These are phyloP conservation scores for Fusarium virguliforme DNA, from an alignment of 2,329 filamentous ascomycete genomes.

Conservation along the genomic window DNA sequence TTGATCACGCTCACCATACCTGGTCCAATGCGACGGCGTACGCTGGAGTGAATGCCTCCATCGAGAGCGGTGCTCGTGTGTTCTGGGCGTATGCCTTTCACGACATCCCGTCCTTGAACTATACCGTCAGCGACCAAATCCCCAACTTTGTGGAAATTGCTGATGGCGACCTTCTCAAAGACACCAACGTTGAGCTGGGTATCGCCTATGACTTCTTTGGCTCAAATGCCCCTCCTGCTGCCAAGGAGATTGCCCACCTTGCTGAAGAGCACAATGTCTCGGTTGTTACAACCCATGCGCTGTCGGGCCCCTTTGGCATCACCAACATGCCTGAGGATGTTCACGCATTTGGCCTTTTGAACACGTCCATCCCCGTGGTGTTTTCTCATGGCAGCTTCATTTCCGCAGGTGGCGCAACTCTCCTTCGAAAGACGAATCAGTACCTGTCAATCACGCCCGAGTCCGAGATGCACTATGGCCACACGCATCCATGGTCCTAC, in stretches of 20 bases:
- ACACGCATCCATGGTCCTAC: slow-evolving; percentile 62
- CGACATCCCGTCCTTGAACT: slow-evolving; percentile 51
- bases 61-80: slow-evolving; percentile 66
- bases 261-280: slow-evolving; percentile 59
- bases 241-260: slow-evolving; percentile 54
- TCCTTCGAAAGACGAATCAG: slow-evolving; percentile 66
- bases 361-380: slow-evolving; percentile 64
- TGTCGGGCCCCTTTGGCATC: slow-evolving; percentile 59
- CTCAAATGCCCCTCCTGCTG: slow-evolving; percentile 48
- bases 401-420: slow-evolving; percentile 56
- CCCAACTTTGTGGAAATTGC: slow-evolving; percentile 59
- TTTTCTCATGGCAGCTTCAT: slow-evolving; percentile 68
- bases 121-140: slow-evolving; percentile 57
- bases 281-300: slow-evolving; percentile 64
- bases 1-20: slow-evolving; percentile 69
- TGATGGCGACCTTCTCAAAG: slow-evolving; percentile 43
- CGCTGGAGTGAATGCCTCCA: slow-evolving; percentile 63
- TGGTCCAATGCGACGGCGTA: slow-evolving; percentile 61
- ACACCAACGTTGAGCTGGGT: slow-evolving; percentile 57
- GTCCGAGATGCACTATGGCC: slow-evolving; percentile 73
- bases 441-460: slow-evolving; percentile 73
- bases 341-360: slow-evolving; percentile 58
- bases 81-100: slow-evolving; percentile 65
- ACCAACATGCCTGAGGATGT: slow-evolving; percentile 60
- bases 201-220: slow-evolving; percentile 61